These are phyloP conservation scores for Mucor racemosus DNA, from an alignment of 371 early-diverging fungal species.

Conservation along the genomic window DNA sequence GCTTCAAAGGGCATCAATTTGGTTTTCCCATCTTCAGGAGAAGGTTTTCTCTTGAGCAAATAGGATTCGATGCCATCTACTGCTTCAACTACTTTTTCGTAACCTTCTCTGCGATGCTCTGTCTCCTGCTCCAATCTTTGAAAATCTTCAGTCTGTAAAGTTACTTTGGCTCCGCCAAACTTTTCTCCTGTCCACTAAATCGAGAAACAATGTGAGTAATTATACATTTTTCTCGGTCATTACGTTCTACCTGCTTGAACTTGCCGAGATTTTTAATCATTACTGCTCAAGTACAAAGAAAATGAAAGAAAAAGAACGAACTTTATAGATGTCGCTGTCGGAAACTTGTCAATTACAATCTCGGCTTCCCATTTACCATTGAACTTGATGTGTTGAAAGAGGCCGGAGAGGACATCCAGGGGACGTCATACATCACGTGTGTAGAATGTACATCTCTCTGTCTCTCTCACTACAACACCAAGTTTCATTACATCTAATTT, in stretches of 20 bases:
- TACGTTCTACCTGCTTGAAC: conserved; percentile 62
- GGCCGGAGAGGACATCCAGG: neutral
- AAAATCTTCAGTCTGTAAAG: conserved; percentile 53
- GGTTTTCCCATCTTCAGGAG: conserved; percentile 62
- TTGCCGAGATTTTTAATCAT: conserved; percentile 76
- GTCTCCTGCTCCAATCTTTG: conserved; percentile 43
- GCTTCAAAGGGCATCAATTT: conserved; percentile 66
- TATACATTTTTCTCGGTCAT: neutral
- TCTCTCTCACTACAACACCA: neutral
- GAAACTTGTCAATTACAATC: conserved; percentile 6
- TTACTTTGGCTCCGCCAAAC: conserved; percentile 50
- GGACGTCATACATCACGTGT: neutral
- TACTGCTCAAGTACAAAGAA: conserved; percentile 12
- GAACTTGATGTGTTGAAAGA: neutral
- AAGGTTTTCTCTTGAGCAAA: conserved; percentile 58
- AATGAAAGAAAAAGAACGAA: conserved; percentile 12
- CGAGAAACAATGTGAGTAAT: neutral
- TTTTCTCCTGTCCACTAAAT: conserved; percentile 59
- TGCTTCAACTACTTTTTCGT: conserved; percentile 42
- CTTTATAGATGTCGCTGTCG: conserved; percentile 10
- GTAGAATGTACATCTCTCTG: neutral
- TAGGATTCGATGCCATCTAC: conserved; percentile 29
- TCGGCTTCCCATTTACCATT: neutral
- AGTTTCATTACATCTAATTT: neutral
- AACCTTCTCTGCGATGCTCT: conserved; percentile 37